Evolutionary conservation across 2,329 filamentous ascomycete genomes (phyloP), one percentile per base, ranked within the genome.

Genomic region (Monilinia fructicola): DNA sequence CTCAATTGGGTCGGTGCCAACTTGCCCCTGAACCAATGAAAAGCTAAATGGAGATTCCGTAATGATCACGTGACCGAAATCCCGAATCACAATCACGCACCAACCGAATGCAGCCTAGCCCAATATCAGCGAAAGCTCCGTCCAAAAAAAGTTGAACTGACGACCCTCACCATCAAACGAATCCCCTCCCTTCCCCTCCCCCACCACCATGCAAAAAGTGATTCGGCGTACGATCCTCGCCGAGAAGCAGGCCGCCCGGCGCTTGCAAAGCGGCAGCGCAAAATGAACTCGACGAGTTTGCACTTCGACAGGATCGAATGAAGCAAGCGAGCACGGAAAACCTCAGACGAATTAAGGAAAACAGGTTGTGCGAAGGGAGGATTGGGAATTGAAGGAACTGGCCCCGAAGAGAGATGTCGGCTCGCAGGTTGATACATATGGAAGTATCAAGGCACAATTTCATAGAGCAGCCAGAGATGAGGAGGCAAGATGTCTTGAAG

Each of bases 331-430:
- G 50, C 3, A 18, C 16, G 21, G 65, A 59, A 72, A 63, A 54
- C 14, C 9, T 28, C 18, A 52, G 26, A 53, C 68, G 78, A 70
- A 73, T 84, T 68, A 79, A 79, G 69, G 74, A 76, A 21, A 86
- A 85, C 54, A 83, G 85, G 65, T 76, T 80, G 70, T 84, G 60
- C 85, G 90, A 64, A 84, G 83, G 68, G 90, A 96, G 76, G 89
- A 94, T 77, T 96, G 90, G 87, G 81, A 89, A 70, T 79, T 92
- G 71, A 94, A 93, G 0, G 85, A 90, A 11, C 76, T 97, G 70
- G 89, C 92, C 3, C 93, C 93, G 2, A 89, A 89, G 76, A 84
- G 88, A 73, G 90, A 95, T 78, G 80, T 88, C 50, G 90, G 89
- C 68, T 80, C 81, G 0, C 73, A 78, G 54, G 81, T 83, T 71